A percentile compares a stretch with the other conserved stretches of the same genome.
Evolutionary conservation across 306 rosid genomes (phyloP).

Genomic region (Astragalus membranaceus): DNA sequence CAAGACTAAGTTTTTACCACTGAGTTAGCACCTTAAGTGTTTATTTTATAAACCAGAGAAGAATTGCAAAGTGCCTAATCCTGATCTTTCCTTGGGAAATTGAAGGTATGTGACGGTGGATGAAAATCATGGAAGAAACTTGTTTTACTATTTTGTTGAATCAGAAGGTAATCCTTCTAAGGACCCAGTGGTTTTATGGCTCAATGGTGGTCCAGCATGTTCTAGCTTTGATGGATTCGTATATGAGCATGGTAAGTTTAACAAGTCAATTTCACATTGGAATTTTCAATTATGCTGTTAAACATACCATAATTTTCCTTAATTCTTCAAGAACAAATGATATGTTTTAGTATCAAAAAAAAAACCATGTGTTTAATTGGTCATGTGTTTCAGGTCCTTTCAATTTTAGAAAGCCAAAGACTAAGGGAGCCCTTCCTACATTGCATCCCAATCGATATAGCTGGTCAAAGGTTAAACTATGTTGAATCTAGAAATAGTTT

Average conservation of each 20-base stretch:
- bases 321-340: neutral
- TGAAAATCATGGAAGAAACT: too few relatives aligned
- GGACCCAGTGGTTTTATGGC: too few relatives aligned
- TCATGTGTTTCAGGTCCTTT: constrained; percentile 66
- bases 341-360: neutral
- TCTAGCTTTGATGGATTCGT: constrained; percentile 88
- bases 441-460: constrained; percentile 25
- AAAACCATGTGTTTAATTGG: neutral
- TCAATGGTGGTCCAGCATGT: constrained; percentile 95
- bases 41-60: too few relatives aligned
- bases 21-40: too few relatives aligned
- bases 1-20: too few relatives aligned
- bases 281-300: neutral
- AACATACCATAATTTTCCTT: neutral
- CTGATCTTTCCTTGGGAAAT: too few relatives aligned
- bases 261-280: neutral
- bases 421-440: constrained; percentile 40
- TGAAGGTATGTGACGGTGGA: too few relatives aligned
- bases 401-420: constrained; percentile 60
- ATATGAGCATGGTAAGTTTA: constrained; percentile 67
- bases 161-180: too few relatives aligned
- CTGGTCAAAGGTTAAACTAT: constrained; percentile 67
- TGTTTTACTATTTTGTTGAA: too few relatives aligned
- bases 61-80: too few relatives aligned
- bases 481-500: too few relatives aligned